Evolutionary conservation across 352 stramenopile genomes (phyloP).

Genomic region (Phytophthora sansomeana): DNA sequence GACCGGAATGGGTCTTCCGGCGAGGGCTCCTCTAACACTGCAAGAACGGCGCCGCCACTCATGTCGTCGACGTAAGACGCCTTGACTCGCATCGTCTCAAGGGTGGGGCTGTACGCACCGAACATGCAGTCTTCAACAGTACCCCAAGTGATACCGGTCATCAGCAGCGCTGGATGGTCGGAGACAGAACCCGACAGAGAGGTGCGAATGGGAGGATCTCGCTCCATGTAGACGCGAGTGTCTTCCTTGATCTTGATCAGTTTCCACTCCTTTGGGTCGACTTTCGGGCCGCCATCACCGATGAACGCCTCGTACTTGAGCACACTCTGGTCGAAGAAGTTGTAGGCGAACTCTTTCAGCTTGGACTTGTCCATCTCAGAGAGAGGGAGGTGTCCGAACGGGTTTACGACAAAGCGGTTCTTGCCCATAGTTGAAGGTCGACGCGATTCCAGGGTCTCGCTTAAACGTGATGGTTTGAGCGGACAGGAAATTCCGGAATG

Average conservation of each 20-base stretch:
- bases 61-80: conserved; percentile 51
- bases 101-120: conserved; percentile 34
- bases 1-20: conserved; percentile 50
- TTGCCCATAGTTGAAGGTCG: conserved; percentile 22
- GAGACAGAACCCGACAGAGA: conserved; percentile 12
- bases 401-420: conserved; percentile 35
- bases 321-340: conserved; percentile 34
- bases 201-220: conserved; percentile 17
- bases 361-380: conserved; percentile 15
- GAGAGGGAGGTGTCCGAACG: conserved; percentile 27
- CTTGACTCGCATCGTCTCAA: conserved; percentile 45
- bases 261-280: conserved; percentile 46
- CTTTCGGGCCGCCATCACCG: conserved; percentile 25
- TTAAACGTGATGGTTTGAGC: not conserved
- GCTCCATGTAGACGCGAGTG: conserved; percentile 37
- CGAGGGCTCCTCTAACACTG: conserved; percentile 45
- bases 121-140: conserved; percentile 49
- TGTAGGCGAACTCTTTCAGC: conserved; percentile 33
- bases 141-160: conserved; percentile 36
- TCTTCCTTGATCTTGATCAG: conserved; percentile 40
- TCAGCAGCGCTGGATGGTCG: conserved; percentile 32
- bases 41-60: conserved; percentile 48
- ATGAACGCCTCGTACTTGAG: conserved; percentile 50
- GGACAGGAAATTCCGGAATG: conserved; percentile 4
- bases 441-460: not conserved